These are phyloP conservation scores for Sporothrix mexicana DNA, from an alignment of 2,329 filamentous ascomycete species.

Conservation along the genomic window DNA sequence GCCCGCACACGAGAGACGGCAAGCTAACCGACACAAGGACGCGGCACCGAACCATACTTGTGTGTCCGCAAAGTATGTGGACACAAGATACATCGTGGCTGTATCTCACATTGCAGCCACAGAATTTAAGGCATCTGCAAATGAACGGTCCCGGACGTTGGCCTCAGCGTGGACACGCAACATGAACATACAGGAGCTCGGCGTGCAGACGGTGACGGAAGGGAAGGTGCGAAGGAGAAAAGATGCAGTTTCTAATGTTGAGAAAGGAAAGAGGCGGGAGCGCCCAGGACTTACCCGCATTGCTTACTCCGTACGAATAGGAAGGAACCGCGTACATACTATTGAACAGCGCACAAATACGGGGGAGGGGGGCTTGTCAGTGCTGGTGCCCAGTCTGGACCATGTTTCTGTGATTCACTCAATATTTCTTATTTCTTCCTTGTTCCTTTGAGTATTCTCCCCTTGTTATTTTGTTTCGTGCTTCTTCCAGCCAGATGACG, in stretches of 20 bases:
- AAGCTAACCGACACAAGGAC: conserved; percentile 17
- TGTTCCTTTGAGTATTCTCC: too few relatives aligned
- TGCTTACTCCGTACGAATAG: conserved; percentile 26
- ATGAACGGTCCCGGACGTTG: background rate
- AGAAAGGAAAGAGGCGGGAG: conserved; percentile 18
- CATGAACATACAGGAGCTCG: background rate
- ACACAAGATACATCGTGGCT: background rate
- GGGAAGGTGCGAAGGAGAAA: background rate
- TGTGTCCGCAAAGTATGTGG: too few relatives aligned
- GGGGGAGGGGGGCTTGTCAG: conserved; percentile 2
- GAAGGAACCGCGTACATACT: conserved; percentile 21
- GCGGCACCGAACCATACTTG: background rate
- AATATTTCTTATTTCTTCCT: too few relatives aligned
- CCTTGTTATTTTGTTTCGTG: background rate
- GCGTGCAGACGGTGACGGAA: background rate
- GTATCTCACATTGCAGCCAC: background rate
- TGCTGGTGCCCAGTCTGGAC: conserved; percentile 22
- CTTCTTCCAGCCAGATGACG: background rate
- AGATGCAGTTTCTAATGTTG: background rate
- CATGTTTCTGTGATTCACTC: background rate
- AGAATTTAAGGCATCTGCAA: background rate
- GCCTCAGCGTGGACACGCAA: background rate
- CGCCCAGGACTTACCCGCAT: conserved; percentile 19
- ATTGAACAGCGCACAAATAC: conserved; percentile 17
- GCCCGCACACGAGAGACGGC: background rate